Percentiles rank a stretch among this genome's conserved stretches.
Evolutionary conservation across 2,329 filamentous ascomycete species (phyloP).

Genomic region (Immersiporthe knoxdaviesiana): DNA sequence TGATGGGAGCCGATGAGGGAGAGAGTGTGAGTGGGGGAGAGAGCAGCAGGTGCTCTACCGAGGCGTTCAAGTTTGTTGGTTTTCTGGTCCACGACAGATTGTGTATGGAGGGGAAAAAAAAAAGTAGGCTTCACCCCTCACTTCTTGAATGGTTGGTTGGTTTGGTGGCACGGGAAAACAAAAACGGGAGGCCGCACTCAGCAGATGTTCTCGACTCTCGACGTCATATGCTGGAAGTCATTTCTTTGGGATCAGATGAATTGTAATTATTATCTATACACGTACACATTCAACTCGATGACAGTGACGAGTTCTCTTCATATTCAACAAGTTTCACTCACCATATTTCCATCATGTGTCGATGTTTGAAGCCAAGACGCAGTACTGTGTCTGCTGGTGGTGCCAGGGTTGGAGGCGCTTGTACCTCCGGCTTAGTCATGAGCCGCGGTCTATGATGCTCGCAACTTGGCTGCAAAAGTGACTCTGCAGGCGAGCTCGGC

Average conservation of each 20-base stretch:
- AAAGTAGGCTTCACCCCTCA: not conserved
- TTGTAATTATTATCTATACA: not conserved
- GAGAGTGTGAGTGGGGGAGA: too few species aligned
- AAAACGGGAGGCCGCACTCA: not conserved
- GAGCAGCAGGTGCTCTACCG: not conserved
- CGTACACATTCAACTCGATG: not conserved
- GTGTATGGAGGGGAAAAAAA: not conserved
- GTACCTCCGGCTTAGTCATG: constrained; percentile 7
- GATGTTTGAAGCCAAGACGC: too few species aligned
- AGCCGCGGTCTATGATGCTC: constrained; percentile 18
- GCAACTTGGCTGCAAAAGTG: constrained; percentile 3
- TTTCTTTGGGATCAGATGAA: not conserved
- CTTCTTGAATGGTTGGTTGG: not conserved
- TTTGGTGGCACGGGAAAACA: not conserved
- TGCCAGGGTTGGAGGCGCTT: not conserved
- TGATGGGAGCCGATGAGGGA: constrained; percentile 32
- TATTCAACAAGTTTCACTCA: not conserved
- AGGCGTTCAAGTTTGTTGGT: not conserved
- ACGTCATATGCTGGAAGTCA: not conserved
- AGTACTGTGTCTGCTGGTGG: too few species aligned
- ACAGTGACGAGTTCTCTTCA: not conserved
- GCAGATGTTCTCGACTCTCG: not conserved
- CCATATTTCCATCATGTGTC: too few species aligned
- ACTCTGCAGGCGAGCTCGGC: constrained; percentile 12
- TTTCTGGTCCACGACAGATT: not conserved